phyloP scores from a whole-genome alignment of 306 rosid genomes.

The Inga leiocalycina region DNA sequence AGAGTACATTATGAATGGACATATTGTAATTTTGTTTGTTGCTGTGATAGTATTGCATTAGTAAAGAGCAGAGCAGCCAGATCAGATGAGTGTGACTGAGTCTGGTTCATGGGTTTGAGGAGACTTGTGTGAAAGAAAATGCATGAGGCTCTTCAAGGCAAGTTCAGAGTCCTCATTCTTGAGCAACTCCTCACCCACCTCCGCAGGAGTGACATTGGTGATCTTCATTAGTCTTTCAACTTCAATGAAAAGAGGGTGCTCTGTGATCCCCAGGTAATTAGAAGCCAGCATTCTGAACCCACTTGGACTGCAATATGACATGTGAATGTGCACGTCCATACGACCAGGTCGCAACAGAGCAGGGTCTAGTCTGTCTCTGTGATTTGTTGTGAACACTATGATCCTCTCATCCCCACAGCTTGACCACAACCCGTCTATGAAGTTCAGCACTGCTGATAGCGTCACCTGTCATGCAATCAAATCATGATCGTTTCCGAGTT shows the following conservation, averaged over 20 bases:
- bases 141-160: constrained; percentile 27
- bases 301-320: constrained; percentile 40
- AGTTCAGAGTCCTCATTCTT: constrained; percentile 27
- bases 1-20: not conserved
- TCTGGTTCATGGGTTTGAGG: not conserved
- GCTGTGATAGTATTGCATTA: not conserved
- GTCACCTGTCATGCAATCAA: constrained; percentile 31
- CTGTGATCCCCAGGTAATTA: constrained; percentile 31
- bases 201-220: constrained; percentile 44
- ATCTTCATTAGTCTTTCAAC: constrained; percentile 18
- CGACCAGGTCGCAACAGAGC: constrained; percentile 47
- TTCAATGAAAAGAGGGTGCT: constrained; percentile 39
- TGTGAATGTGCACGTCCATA: constrained; percentile 43
- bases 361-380: constrained; percentile 39
- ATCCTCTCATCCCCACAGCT: constrained; percentile 44
- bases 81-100: not conserved
- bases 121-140: constrained; percentile 16
- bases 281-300: constrained; percentile 39
- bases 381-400: constrained; percentile 44
- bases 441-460: constrained; percentile 37
- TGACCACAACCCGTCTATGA: constrained; percentile 47
- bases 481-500: not conserved
- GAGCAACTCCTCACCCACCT: constrained; percentile 43
- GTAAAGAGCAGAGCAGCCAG: not conserved
- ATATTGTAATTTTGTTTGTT: not conserved